phyloP scores from a whole-genome alignment of 23 red algal genomes.

The Gracilaria vermiculophylla region DNA sequence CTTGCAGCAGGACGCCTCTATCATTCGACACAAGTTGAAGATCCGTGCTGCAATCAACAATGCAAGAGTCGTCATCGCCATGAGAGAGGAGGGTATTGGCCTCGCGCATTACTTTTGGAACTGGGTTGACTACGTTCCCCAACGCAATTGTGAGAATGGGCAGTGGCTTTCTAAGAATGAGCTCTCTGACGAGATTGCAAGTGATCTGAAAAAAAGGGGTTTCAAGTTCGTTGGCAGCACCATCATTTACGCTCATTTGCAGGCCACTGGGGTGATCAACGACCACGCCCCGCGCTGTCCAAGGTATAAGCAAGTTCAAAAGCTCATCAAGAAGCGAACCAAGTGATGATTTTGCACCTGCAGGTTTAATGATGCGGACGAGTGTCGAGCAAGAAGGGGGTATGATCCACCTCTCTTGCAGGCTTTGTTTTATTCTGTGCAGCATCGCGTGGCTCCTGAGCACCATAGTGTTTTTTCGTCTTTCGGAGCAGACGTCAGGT shows the following conservation, averaged over 20 bases:
- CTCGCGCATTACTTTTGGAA: slow-evolving; percentile 46
- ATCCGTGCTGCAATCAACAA: slow-evolving; percentile 51
- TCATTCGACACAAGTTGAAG: slow-evolving; percentile 57
- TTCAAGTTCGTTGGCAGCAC: slow-evolving; percentile 78
- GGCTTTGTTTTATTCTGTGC: too few relatives aligned
- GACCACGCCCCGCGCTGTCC: slow-evolving; percentile 48
- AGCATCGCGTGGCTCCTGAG: too few relatives aligned
- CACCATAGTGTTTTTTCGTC: too few relatives aligned
- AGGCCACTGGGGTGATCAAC: slow-evolving; percentile 75
- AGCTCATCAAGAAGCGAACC: background rate
- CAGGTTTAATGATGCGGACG: too few relatives aligned
- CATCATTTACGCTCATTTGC: slow-evolving; percentile 69
- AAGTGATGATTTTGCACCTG: background rate
- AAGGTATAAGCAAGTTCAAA: slow-evolving; percentile 32
- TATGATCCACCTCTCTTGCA: too few relatives aligned
- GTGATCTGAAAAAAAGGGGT: slow-evolving; percentile 62
- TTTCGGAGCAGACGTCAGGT: too few relatives aligned
- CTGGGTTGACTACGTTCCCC: slow-evolving; percentile 34
- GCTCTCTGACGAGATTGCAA: slow-evolving; percentile 44
- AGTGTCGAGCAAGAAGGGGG: too few relatives aligned
- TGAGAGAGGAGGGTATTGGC: slow-evolving; percentile 52
- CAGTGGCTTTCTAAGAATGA: slow-evolving; percentile 29
- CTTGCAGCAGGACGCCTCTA: slow-evolving; percentile 21
- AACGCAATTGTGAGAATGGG: background rate
- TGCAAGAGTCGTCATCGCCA: slow-evolving; percentile 37